Base-by-base conservation (phyloP, 2,329 filamentous ascomycete species). In the Pestalotiopsis sp. region DNA sequence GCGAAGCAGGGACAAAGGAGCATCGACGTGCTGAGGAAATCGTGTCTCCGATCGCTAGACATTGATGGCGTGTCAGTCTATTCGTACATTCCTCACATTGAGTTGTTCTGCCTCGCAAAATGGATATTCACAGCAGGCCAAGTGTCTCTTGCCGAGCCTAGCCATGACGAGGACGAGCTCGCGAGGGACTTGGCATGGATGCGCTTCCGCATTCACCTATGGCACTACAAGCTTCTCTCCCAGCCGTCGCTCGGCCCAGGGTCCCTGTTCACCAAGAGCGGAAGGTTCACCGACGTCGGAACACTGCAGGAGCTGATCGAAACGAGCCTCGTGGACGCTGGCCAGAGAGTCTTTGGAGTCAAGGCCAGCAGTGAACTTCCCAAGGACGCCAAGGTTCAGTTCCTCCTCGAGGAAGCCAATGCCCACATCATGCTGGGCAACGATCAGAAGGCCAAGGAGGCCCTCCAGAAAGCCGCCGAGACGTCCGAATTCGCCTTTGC, bases 31-130 rank as follows among this genome's bases (percentile, higher is more conserved):
- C 69, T 78, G 20, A 74, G 75, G 55, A 70, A 65, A 3, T 58
- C 72, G n/a, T 89, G 94, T 65, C 83, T 97, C n/a, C 81, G 81
- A 2, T 88, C 88, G 17, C 85, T 98, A 9, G 89, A 91, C 27
- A 86, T 94, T 0, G 96, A 99, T 78, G 96, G 96, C 12, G 91
- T 97, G 60, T 91, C 93, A 0, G 92, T 93, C 0, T 99, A 98
- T 79, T 89, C 91, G 62, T 86, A 97, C 68, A 94, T 94, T 23
- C 94, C 95, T 0, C 88, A 92, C 72, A 85, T 97, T 14, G 94
- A 98, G 77, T 86, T 98, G 1, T 92, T 98, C 71, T 91, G 90
- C 71, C 83, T 98, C 6, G 93, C 95, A 3, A 80, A 83, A 31
- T 83, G 83, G 71, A 78, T 88, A 36, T 82, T 89, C 67, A 78